Evolutionary conservation across 2,329 filamentous ascomycete genomes (phyloP).

Genomic region (Pestalotiopsis fici): DNA sequence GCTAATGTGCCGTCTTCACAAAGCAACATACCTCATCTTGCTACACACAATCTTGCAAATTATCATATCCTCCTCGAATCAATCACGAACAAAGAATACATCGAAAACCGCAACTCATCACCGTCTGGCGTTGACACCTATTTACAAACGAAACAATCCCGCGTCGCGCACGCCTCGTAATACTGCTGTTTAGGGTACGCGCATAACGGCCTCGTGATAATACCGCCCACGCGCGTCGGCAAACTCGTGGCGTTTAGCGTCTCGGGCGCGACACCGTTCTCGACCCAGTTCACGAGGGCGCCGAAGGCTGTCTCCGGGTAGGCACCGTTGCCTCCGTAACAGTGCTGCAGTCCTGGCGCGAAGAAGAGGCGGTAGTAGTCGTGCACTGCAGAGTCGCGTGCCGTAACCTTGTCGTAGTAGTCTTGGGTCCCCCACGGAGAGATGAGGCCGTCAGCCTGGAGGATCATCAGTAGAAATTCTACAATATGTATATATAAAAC

Average conservation of each 20-base stretch:
- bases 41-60: neutral
- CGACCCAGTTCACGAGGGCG: neutral
- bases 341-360: neutral
- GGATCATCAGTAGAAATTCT: neutral
- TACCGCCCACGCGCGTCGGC: neutral
- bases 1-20: neutral
- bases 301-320: neutral
- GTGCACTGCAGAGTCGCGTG: neutral
- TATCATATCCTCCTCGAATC: neutral
- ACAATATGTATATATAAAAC: neutral
- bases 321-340: neutral
- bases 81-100: neutral
- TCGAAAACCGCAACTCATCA: neutral
- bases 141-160: neutral
- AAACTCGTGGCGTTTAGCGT: neutral
- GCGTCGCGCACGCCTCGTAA: neutral
- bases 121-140: neutral
- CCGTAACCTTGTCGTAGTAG: neutral
- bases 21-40: too few relatives aligned
- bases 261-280: neutral
- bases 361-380: neutral
- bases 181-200: neutral
- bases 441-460: neutral
- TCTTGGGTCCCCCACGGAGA: neutral
- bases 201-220: neutral